These are phyloP conservation scores for Lachnum nothofagi DNA, from an alignment of 2,329 filamentous ascomycete genomes.

Conservation along the genomic window DNA sequence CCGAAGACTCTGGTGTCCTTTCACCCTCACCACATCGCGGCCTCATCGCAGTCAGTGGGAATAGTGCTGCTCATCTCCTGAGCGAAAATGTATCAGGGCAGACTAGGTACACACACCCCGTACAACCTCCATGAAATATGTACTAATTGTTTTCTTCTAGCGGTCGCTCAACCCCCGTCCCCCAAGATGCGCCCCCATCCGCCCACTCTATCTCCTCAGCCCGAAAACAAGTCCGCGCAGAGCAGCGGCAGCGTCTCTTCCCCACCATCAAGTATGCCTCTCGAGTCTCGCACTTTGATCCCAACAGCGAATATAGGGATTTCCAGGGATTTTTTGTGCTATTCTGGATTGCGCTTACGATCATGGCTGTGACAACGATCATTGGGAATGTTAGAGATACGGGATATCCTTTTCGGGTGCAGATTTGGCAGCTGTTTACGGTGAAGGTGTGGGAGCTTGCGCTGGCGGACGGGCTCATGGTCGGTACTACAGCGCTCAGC, in stretches of 20 bases:
- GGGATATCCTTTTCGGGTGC: conserved; percentile 74
- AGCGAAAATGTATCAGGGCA: conserved; percentile 25
- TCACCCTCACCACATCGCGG: conserved; percentile 25
- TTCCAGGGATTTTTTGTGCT: conserved; percentile 97
- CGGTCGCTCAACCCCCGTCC: conserved; percentile 75
- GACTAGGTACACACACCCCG: conserved; percentile 30
- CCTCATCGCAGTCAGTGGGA: conserved; percentile 12
- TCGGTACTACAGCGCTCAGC: conserved; percentile 64
- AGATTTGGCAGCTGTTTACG: conserved; percentile 84
- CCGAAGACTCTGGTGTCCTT: no score
- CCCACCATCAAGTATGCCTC: conserved; percentile 88
- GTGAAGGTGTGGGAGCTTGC: conserved; percentile 84
- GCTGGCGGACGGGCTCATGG: conserved; percentile 81
- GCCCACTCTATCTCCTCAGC: conserved; percentile 79
- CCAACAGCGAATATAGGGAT: conserved; percentile 82
- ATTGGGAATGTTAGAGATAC: conserved; percentile 91
- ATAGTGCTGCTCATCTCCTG: conserved; percentile 5
- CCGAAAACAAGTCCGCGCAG: conserved; percentile 74
- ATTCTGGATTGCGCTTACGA: conserved; percentile 94
- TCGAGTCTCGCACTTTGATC: conserved; percentile 93
- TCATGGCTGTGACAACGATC: conserved; percentile 95
- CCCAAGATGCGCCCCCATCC: conserved; percentile 88
- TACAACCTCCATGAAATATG: background rate
- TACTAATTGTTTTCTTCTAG: conserved; percentile 40
- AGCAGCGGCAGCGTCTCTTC: conserved; percentile 79